Conservation (phyloP, 805 yeast species). For the Spathaspora passalidarum region DNA sequence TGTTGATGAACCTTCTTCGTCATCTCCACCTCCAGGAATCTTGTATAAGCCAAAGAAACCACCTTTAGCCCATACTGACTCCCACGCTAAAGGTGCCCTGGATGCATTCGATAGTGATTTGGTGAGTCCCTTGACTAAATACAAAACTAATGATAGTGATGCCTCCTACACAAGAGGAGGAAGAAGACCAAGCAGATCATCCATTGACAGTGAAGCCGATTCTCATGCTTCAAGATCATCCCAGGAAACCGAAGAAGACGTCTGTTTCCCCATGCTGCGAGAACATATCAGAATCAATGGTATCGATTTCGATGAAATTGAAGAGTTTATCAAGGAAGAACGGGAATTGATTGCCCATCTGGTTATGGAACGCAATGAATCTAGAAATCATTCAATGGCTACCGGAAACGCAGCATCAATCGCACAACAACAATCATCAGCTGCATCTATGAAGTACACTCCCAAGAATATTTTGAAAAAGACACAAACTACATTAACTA, state of each 20-base stretch:
- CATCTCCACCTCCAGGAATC: slow-evolving; percentile 20
- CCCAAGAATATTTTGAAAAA: slow-evolving; percentile 41
- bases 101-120: slow-evolving; percentile 23
- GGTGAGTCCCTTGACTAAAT: slow-evolving; percentile 26
- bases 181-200: slow-evolving; percentile 32
- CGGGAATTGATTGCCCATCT: slow-evolving; percentile 40
- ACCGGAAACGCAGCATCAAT: slow-evolving; percentile 11
- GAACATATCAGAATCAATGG: slow-evolving; percentile 62
- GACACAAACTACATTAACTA: slow-evolving; percentile 4
- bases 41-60: slow-evolving; percentile 16
- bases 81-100: slow-evolving; percentile 3
- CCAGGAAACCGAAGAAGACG: slow-evolving; percentile 95
- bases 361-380: background rate
- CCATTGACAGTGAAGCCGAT: slow-evolving; percentile 61
- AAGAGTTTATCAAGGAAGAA: slow-evolving; percentile 69
- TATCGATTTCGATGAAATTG: slow-evolving; percentile 88
- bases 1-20: background rate
- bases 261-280: slow-evolving; percentile 89
- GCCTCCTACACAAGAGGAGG: slow-evolving; percentile 21
- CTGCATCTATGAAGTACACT: slow-evolving; percentile 60
- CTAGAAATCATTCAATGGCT: background rate
- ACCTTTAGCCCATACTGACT: slow-evolving; percentile 3
- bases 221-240: slow-evolving; percentile 75
- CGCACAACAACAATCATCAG: slow-evolving; percentile 13
- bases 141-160: slow-evolving; percentile 22